phyloP scores from a whole-genome alignment of 2,329 filamentous ascomycete genomes.

The Drechmeria coniospora region DNA sequence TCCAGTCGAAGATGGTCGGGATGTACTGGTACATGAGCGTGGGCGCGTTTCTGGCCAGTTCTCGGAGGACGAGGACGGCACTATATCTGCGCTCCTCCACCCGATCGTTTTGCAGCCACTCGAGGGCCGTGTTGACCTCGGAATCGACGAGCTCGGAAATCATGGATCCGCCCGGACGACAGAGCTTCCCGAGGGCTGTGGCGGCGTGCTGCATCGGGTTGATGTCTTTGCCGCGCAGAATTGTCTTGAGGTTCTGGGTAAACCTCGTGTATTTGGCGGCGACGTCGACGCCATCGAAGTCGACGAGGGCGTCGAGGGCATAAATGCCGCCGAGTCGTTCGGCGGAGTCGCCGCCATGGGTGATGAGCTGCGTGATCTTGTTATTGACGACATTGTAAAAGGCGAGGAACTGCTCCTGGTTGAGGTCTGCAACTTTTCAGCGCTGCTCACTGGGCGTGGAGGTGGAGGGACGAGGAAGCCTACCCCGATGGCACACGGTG shows the following conservation, averaged over 20 bases:
- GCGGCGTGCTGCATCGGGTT: constrained; percentile 83
- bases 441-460: neutral
- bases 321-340: constrained; percentile 87
- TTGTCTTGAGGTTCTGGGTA: constrained; percentile 73
- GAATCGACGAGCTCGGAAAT: constrained; percentile 94
- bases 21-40: constrained; percentile 94
- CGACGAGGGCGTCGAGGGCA: constrained; percentile 81
- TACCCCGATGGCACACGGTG: constrained; percentile 39
- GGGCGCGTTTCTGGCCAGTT: constrained; percentile 82
- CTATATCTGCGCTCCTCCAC: constrained; percentile 89
- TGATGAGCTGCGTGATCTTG: constrained; percentile 50
- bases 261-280: constrained; percentile 91
- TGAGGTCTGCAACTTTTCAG: constrained; percentile 43
- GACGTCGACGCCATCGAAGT: constrained; percentile 90
- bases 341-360: constrained; percentile 70
- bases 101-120: constrained; percentile 91
- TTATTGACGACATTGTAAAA: constrained; percentile 43
- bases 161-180: constrained; percentile 79
- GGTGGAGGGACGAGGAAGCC: constrained; percentile 1
- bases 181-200: constrained; percentile 75
- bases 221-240: constrained; percentile 82
- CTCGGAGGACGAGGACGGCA: constrained; percentile 77
- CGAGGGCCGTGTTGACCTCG: constrained; percentile 88
- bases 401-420: constrained; percentile 56
- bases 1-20: constrained; percentile 84